Evolutionary conservation across 352 stramenopile species (phyloP), one percentile per base, ranked within the genome.

Genomic region (Thalassiosira ordinaria): DNA sequence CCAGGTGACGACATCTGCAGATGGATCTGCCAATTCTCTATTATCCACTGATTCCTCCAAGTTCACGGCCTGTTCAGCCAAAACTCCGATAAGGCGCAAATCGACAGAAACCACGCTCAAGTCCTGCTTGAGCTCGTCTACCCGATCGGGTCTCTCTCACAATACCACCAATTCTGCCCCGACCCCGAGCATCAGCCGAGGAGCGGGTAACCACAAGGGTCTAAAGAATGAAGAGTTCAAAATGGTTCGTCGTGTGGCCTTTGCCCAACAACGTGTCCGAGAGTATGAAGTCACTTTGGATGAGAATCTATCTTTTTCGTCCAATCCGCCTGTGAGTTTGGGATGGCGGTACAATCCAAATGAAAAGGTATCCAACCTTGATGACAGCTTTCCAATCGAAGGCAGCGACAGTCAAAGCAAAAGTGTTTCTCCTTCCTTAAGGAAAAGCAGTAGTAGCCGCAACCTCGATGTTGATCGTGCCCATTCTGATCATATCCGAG

Each of bases 231-330:
- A 65, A 55, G 53, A 77, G 20, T 63, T 74, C 41, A 35, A 52
- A 14, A 52, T 87, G 35, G 70, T 74, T 39, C 68, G 68, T 2
- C 87, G 69, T 31, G 88, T 93, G 0, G 77, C 69, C n/a, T 93
- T 93, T 49, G 74, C 67, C 2, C 74, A 75, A 29, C 9, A 88
- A 2, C 64, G 63, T 33, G 82, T 91, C 29, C 85, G 88, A 29
- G 71, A 89, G 41, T 92, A 91, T 65, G 75, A 82, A 69, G 72
- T 89, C 1, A 83, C 73, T 7, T 57, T 93, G 1, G 87, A 80
- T 18, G 88, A 93, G 57, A 89, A 93, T 76, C 88, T 86, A 18
- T 82, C 74, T 29, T 84, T 86, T n/a, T 88, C 77, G 0, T 86
- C 60, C 46, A 86, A 86, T 44, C 74, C 78, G 9, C 88, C 88